Evolutionary conservation across 768 basidiomycete species (phyloP).

Genomic region (Termitomyces sp.): DNA sequence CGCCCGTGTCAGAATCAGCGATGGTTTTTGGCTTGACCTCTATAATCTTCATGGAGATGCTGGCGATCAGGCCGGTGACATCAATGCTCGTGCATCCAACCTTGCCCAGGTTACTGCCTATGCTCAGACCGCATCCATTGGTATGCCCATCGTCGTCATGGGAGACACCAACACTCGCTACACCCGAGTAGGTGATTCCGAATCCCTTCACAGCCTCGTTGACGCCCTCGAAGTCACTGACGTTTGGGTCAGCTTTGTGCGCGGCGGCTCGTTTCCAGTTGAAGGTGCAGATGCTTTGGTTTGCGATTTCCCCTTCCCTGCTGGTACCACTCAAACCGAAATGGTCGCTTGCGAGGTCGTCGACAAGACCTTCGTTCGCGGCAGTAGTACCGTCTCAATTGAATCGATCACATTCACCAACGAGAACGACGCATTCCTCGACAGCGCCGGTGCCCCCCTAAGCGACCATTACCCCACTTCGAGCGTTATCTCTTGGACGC

Average conservation of each 20-base stretch:
- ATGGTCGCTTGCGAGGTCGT: constrained; percentile 30
- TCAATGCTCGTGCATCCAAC: constrained; percentile 24
- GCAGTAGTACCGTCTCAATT: constrained; percentile 17
- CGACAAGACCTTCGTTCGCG: constrained; percentile 30
- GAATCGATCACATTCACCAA: constrained; percentile 21
- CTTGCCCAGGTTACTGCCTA: constrained; percentile 25
- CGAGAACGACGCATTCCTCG: constrained; percentile 25
- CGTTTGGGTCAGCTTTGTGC: constrained; percentile 25
- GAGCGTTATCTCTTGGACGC: constrained; percentile 22
- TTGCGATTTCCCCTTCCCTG: constrained; percentile 25
- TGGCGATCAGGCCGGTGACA: constrained; percentile 25
- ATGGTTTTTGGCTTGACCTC: constrained; percentile 27
- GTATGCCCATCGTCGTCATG: constrained; percentile 29
- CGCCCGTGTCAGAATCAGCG: constrained; percentile 24
- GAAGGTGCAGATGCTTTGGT: constrained; percentile 20
- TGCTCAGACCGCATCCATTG: constrained; percentile 21
- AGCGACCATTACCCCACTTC: constrained; percentile 31
- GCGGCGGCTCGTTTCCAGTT: constrained; percentile 20
- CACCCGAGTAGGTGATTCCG: constrained; percentile 24
- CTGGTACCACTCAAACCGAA: constrained; percentile 20
- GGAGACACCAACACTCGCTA: constrained; percentile 34
- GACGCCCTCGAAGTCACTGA: constrained; percentile 19
- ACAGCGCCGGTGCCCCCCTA: constrained; percentile 21
- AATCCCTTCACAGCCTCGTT: constrained; percentile 18
- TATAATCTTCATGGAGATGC: constrained; percentile 36